A percentile compares a stretch with the other conserved stretches of the same genome.
These are phyloP conservation scores for Alternaria sp. DNA, from an alignment of 2,329 filamentous ascomycete species.

Conservation along the genomic window DNA sequence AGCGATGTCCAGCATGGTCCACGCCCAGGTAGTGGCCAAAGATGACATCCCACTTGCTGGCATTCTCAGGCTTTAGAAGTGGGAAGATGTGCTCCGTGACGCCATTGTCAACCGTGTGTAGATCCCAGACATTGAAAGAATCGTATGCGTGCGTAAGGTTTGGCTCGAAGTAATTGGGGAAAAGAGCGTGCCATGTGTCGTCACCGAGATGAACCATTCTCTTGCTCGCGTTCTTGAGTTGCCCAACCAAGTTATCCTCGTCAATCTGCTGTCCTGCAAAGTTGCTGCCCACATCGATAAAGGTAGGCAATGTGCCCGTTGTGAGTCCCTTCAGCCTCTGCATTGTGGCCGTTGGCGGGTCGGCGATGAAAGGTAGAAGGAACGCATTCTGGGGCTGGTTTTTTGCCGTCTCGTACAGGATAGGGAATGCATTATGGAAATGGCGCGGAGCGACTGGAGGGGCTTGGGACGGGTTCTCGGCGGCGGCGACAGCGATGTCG, in stretches of 20 bases:
- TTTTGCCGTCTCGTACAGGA: constrained; percentile 83
- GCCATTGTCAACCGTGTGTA: constrained; percentile 96
- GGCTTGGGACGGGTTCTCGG: constrained; percentile 23
- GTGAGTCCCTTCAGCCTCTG: constrained; percentile 93
- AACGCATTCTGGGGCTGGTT: constrained; percentile 82
- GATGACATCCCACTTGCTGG: constrained; percentile 86
- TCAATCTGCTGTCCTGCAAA: constrained; percentile 96
- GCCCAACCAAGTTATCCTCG: constrained; percentile 80
- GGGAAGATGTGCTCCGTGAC: constrained; percentile 92
- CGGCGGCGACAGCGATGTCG: constrained; percentile 25
- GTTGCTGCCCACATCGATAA: constrained; percentile 91
- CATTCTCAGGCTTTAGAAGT: constrained; percentile 71
- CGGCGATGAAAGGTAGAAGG: constrained; percentile 92
- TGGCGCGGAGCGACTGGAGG: constrained; percentile 57
- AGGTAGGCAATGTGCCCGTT: constrained; percentile 92
- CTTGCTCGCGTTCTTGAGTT: constrained; percentile 71
- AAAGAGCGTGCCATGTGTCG: constrained; percentile 94
- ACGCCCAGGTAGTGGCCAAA: constrained; percentile 95
- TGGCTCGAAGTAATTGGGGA: constrained; percentile 89
- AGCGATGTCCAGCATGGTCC: constrained; percentile 95
- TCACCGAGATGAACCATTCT: constrained; percentile 94
- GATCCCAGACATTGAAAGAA: constrained; percentile 97
- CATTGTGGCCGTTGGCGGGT: constrained; percentile 91
- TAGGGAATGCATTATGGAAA: constrained; percentile 88
- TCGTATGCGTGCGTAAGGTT: constrained; percentile 90